A percentile compares a stretch with the other conserved stretches of the same genome.
These are phyloP conservation scores for Ceratobasidium sp. DNA, from an alignment of 1,284 basidiomycete species.

Conservation along the genomic window DNA sequence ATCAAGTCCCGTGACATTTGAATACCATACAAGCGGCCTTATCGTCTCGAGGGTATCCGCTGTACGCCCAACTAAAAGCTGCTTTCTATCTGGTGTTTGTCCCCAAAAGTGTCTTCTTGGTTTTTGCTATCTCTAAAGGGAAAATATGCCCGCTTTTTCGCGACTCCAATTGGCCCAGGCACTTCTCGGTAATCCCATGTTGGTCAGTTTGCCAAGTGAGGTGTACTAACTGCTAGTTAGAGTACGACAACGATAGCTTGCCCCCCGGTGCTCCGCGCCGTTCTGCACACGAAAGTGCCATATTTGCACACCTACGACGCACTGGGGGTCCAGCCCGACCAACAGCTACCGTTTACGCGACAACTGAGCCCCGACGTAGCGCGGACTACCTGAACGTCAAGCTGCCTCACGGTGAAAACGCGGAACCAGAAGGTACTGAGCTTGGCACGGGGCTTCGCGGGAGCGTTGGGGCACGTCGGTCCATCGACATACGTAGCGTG, in stretches of 20 bases:
- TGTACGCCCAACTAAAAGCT: neutral
- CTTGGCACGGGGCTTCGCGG: constrained; percentile 76
- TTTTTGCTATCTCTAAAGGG: neutral
- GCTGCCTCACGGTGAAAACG: constrained; percentile 67
- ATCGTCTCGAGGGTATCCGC: constrained; percentile 8
- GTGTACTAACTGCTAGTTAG: constrained; percentile 55
- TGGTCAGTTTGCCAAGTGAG: neutral
- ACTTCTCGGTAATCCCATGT: constrained; percentile 66
- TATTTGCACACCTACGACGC: constrained; percentile 61
- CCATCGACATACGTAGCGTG: constrained; percentile 42
- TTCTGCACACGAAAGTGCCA: constrained; percentile 82
- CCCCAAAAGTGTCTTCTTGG: neutral
- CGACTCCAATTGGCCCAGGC: constrained; percentile 83
- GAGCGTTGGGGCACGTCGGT: constrained; percentile 60
- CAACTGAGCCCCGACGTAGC: constrained; percentile 8
- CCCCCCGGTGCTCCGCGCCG: constrained; percentile 68
- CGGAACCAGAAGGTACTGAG: constrained; percentile 63
- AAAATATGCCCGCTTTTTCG: constrained; percentile 67
- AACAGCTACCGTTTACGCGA: constrained; percentile 23
- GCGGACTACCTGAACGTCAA: constrained; percentile 72
- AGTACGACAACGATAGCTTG: constrained; percentile 82
- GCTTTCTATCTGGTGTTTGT: neutral
- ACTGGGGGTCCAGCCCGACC: constrained; percentile 23
- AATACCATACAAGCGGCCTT: neutral
- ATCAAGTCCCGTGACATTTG: constrained; percentile 27